Percentiles rank a stretch among this genome's conserved stretches.
Evolutionary conservation across 352 stramenopile genomes (phyloP).

Genomic region (Pythium aristosporum): DNA sequence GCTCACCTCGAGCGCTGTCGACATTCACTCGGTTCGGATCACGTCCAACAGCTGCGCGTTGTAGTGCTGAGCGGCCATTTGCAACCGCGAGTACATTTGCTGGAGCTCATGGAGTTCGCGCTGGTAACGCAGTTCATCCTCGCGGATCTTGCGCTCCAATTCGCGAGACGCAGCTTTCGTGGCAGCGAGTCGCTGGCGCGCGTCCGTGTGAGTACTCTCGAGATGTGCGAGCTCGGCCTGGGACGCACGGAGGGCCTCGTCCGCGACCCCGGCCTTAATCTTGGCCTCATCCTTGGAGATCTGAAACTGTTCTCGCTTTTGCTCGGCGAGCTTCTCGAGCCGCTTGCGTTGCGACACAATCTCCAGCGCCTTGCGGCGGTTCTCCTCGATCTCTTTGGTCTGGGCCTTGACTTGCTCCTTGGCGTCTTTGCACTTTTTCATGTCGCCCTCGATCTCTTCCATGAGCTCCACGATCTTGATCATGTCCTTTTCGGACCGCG

Average conservation of each 20-base stretch:
- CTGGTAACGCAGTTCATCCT: constrained; percentile 63
- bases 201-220: constrained; percentile 42
- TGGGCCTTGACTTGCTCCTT: constrained; percentile 73
- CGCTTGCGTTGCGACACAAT: constrained; percentile 68
- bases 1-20: neutral
- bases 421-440: constrained; percentile 61
- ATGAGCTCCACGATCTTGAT: constrained; percentile 61
- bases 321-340: constrained; percentile 63
- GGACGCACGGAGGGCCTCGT: constrained; percentile 50
- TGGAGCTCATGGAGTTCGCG: constrained; percentile 64
- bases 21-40: constrained; percentile 29
- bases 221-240: constrained; percentile 58
- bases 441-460: constrained; percentile 59
- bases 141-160: constrained; percentile 62
- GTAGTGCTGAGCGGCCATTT: constrained; percentile 64
- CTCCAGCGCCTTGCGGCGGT: constrained; percentile 45
- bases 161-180: constrained; percentile 55
- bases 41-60: constrained; percentile 60
- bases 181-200: constrained; percentile 52
- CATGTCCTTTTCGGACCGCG: constrained; percentile 68
- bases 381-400: constrained; percentile 51
- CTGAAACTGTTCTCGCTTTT: constrained; percentile 69
- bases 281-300: constrained; percentile 64
- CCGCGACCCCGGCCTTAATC: constrained; percentile 58
- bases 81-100: constrained; percentile 71